phyloP scores from a whole-genome alignment of 495 filamentous ascomycete species.

The Choiromyces venosus region DNA sequence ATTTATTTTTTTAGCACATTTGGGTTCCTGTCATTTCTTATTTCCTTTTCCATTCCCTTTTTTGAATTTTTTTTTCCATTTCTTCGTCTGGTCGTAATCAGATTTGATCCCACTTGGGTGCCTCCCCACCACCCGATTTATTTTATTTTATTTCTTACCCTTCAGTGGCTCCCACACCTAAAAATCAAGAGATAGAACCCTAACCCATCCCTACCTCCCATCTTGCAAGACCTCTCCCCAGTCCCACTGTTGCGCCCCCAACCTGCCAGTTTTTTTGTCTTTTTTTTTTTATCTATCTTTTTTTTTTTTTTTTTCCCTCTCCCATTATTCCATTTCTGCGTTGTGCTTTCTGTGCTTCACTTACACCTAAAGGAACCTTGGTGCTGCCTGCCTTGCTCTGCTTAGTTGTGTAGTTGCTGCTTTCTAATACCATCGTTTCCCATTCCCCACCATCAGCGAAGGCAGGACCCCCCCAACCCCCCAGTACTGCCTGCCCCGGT shows the following conservation, averaged over 20 bases:
- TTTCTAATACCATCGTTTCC: neutral
- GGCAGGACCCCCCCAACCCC: neutral
- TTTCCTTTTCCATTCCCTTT: conserved; percentile 13
- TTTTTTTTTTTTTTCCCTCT: conserved; percentile 17
- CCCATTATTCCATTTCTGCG: conserved; percentile 31
- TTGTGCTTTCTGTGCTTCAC: conserved; percentile 27
- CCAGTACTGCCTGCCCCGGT: neutral
- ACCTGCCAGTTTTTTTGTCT: conserved; percentile 31
- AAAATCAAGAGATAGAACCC: conserved; percentile 16
- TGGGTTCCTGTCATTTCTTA: conserved; percentile 8
- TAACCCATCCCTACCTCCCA: conserved; percentile 36
- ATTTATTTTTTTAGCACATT: neutral
- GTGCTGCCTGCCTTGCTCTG: neutral
- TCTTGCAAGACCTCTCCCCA: conserved; percentile 36
- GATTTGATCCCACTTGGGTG: conserved; percentile 26
- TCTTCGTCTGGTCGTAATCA: conserved; percentile 13
- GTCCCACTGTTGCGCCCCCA: conserved; percentile 33
- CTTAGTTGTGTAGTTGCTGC: conserved; percentile 1
- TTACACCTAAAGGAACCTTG: neutral
- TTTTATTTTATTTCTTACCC: conserved; percentile 26
- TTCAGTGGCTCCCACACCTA: conserved; percentile 30
- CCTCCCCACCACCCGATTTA: conserved; percentile 31
- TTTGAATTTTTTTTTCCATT: conserved; percentile 16
- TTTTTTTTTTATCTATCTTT: conserved; percentile 15
- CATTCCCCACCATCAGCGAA: neutral